Evolutionary conservation across 805 yeast genomes (phyloP).

Genomic region (Candida anglica): DNA sequence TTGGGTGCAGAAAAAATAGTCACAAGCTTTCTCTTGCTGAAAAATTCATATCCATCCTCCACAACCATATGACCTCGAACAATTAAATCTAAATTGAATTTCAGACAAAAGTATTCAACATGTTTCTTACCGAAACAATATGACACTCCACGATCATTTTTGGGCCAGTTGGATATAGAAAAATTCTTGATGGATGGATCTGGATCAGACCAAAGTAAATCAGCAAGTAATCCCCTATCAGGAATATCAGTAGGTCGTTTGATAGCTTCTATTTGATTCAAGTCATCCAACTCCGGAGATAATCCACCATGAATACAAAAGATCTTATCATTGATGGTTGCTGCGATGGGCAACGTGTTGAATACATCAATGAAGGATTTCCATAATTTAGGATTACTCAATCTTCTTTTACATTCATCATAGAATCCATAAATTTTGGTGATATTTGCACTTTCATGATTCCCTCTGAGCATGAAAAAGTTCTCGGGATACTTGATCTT

Average conservation of each 20-base stretch:
- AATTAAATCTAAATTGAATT: constrained; percentile 69
- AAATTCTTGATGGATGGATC: constrained; percentile 40
- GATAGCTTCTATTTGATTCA: constrained; percentile 67
- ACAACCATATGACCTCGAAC: constrained; percentile 89
- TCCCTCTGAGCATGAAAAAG: constrained; percentile 57
- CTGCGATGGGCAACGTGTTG: constrained; percentile 59
- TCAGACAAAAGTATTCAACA: constrained; percentile 63
- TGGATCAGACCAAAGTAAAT: constrained; percentile 82
- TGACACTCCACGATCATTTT: constrained; percentile 80
- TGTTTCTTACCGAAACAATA: constrained; percentile 72
- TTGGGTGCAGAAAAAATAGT: constrained; percentile 83
- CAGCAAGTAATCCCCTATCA: constrained; percentile 73
- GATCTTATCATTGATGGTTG: constrained; percentile 54
- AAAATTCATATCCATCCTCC: constrained; percentile 84
- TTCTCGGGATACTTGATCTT: constrained; percentile 59
- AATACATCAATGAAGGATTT: constrained; percentile 51
- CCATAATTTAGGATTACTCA: constrained; percentile 43
- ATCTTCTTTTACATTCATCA: constrained; percentile 56
- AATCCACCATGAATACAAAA: constrained; percentile 69
- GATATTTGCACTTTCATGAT: constrained; percentile 56
- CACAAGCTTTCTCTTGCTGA: constrained; percentile 67
- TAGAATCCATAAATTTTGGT: constrained; percentile 59
- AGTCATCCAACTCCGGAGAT: constrained; percentile 63
- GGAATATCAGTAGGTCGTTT: constrained; percentile 83
- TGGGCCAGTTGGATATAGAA: constrained; percentile 59